Percentiles rank a stretch among this genome's conserved stretches.
Evolutionary conservation across 805 yeast genomes (phyloP).

Genomic region (Candida silvicultrix): DNA sequence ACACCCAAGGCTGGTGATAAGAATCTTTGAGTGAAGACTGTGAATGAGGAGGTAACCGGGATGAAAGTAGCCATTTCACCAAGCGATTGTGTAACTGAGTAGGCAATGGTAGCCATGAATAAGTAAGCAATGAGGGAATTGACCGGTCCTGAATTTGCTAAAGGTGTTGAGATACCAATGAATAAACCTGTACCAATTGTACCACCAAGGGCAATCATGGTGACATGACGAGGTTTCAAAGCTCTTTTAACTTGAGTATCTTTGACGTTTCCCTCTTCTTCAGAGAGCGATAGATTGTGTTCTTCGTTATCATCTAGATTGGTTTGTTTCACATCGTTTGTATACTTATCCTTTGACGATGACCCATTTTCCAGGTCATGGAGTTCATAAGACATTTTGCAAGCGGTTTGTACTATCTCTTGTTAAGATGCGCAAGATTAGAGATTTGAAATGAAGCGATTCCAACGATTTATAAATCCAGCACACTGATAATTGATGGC

Average conservation of each 20-base stretch:
- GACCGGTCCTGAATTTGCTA: constrained; percentile 48
- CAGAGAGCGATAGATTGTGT: not conserved
- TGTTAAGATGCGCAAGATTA: no score
- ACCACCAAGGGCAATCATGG: constrained; percentile 62
- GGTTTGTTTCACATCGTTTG: not conserved
- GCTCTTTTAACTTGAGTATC: constrained; percentile 44
- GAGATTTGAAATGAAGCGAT: no score
- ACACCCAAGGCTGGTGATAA: constrained; percentile 61
- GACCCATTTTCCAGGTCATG: not conserved
- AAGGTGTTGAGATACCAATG: constrained; percentile 46
- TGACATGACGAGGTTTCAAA: constrained; percentile 23
- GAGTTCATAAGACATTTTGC: not conserved
- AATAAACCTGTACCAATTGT: constrained; percentile 57
- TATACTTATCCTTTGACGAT: not conserved
- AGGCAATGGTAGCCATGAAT: constrained; percentile 57
- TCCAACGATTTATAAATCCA: no score
- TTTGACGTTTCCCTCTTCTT: constrained; percentile 24
- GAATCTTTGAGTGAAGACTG: constrained; percentile 58
- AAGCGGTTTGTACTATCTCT: no score
- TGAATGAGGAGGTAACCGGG: constrained; percentile 55
- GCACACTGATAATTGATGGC: no score
- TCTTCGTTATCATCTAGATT: constrained; percentile 6
- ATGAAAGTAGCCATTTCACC: constrained; percentile 75
- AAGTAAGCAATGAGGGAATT: constrained; percentile 53
- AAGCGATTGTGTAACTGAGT: constrained; percentile 54